Conservation (phyloP, 257 asterid species). For the Echites panduratus region DNA sequence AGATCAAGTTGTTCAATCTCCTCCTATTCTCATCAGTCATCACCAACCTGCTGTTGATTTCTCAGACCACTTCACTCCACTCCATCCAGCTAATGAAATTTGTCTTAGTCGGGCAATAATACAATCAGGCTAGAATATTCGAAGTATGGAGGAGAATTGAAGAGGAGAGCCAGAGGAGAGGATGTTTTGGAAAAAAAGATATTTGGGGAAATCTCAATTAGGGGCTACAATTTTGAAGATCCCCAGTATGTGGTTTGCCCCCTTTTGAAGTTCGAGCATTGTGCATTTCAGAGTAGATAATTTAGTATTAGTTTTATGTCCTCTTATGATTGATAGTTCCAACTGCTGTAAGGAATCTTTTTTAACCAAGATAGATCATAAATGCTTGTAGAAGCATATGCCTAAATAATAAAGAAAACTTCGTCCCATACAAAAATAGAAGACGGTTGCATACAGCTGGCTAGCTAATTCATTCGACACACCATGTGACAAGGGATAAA, state of each 20-base stretch:
- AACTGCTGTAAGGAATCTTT: slow-evolving; percentile 26
- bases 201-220: not conserved
- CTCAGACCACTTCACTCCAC: not conserved
- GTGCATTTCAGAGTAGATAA: slow-evolving; percentile 10
- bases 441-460: slow-evolving; percentile 19
- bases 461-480: slow-evolving; percentile 9
- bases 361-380: not conserved
- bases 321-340: slow-evolving; percentile 20
- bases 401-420: not conserved
- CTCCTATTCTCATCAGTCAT: not conserved
- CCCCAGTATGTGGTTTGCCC: slow-evolving; percentile 16
- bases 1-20: not conserved
- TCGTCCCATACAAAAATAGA: not conserved
- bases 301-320: not conserved
- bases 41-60: not conserved
- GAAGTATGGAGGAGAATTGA: not conserved
- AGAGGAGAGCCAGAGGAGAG: not conserved
- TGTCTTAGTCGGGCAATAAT: not conserved
- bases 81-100: not conserved
- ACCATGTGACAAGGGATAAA: slow-evolving; percentile 22
- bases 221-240: slow-evolving; percentile 17
- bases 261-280: slow-evolving; percentile 7
- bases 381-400: slow-evolving; percentile 4
- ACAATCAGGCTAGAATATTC: no score
- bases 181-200: not conserved